These are phyloP conservation scores for Orychophragmus violaceus DNA, from an alignment of 345 rosid genomes.

Conservation along the genomic window DNA sequence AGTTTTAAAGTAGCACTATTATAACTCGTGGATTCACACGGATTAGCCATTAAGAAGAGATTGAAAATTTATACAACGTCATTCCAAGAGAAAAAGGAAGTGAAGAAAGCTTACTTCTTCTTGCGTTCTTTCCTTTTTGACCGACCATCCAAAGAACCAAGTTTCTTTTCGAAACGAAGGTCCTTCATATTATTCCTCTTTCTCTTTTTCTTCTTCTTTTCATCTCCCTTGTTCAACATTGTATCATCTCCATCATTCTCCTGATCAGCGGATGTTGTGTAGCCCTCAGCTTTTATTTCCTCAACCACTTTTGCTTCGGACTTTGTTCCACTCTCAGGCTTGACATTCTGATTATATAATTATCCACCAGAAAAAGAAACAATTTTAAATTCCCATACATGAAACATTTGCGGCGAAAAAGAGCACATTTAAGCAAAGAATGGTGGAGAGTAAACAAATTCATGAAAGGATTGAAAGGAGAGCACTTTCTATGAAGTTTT, in stretches of 20 bases:
- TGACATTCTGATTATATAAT: constrained; percentile 12
- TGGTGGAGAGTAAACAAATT: too few species aligned
- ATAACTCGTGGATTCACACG: too few species aligned
- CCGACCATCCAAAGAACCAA: constrained; percentile 32
- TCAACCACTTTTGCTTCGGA: constrained; percentile 13
- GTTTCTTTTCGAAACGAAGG: constrained; percentile 50
- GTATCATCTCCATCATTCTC: constrained; percentile 26
- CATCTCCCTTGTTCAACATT: constrained; percentile 13
- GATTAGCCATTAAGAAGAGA: too few species aligned
- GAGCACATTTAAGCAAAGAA: too few species aligned
- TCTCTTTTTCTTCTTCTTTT: constrained; percentile 58
- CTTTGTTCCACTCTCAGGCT: constrained; percentile 13
- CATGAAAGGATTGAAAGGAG: too few species aligned
- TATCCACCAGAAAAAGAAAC: too few species aligned
- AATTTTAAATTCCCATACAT: too few species aligned
- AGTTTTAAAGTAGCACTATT: too few species aligned
- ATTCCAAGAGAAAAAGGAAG: not conserved
- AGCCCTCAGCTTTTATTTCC: constrained; percentile 22
- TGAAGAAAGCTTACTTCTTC: constrained; percentile 41
- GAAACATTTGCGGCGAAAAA: too few species aligned
- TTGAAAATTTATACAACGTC: too few species aligned
- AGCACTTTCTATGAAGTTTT: too few species aligned
- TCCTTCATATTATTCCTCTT: constrained; percentile 62
- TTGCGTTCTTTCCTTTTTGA: constrained; percentile 60
- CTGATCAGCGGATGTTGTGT: not conserved